Evolutionary conservation across 352 stramenopile genomes (phyloP), one percentile per base, ranked within the genome.

Genomic region (Globisporangium acanthophoron): DNA sequence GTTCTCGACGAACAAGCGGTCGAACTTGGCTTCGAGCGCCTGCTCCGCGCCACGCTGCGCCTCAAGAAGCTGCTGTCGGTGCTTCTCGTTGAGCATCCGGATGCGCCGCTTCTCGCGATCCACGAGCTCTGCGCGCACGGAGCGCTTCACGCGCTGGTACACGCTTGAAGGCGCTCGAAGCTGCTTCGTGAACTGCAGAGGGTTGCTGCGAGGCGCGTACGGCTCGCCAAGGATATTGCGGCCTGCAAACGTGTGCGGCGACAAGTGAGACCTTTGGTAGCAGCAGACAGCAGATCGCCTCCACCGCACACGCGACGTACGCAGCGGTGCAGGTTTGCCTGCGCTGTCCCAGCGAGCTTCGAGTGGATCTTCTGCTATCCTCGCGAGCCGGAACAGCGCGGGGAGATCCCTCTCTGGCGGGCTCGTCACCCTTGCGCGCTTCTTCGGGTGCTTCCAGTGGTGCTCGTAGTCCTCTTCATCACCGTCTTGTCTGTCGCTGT

Each of bases 211-310:
- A 12, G 59, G 39, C 2, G 67, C 59, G 47, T 64, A 74, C 27
- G 53, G 54, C 37, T 74, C 67, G 37, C 60, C 64, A 18, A 74
- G 54, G 2, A 74, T 39, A 35, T 74, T 74, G 43, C 52, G 31
- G 1, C 53, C 66, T 74, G 43, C 20, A 53, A 27, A 3, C 8
- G 40, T 9, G 44, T 1, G 41, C 16, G 20, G 27, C n/a, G 13
- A 15, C 3, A 15, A 5, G 12, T 49, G n/a, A 35, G 21, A 4
- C 7, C 4, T 43, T 15, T 18, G 39, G 13, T 18, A 43, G 13
- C 12, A 43, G 1, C 13, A 43, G 39, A 15, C 3, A 37, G 2
- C 33, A 37, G 33, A 11, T 37, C 5, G 33, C 33, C 33, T 37
- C 9, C 33, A 11, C 33, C 33, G 5, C 33, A 6, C 33, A 37